A percentile compares a stretch with the other conserved stretches of the same genome.
These are phyloP conservation scores for Sedum album DNA, from an alignment of 164 flowering plant species.

Conservation along the genomic window DNA sequence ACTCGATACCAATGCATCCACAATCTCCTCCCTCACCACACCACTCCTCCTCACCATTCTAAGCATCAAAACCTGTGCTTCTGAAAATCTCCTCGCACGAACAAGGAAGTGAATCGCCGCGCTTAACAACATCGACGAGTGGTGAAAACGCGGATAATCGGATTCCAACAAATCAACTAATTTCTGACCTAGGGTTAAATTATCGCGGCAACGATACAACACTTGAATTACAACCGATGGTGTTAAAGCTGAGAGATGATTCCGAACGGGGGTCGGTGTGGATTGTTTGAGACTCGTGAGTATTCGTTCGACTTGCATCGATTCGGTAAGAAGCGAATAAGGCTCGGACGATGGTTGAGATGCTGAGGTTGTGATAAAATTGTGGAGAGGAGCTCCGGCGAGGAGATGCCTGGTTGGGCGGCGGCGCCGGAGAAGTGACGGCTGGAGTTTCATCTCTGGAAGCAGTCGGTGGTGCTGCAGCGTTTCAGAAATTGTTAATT, in stretches of 20 bases:
- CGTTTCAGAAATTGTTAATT: too few relatives aligned
- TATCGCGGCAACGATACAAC: conserved; percentile 35
- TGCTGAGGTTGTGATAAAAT: neutral
- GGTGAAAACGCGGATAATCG: too few relatives aligned
- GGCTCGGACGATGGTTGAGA: neutral
- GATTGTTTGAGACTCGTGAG: conserved; percentile 31
- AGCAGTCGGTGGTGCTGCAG: neutral
- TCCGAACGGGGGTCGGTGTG: conserved; percentile 15
- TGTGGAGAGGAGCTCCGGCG: neutral
- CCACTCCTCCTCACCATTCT: conserved; percentile 73
- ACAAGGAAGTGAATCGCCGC: conserved; percentile 58
- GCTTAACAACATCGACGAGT: too few relatives aligned
- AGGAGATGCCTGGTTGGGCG: neutral
- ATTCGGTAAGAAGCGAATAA: conserved; percentile 19
- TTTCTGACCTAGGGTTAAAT: conserved; percentile 36
- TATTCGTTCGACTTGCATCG: conserved; percentile 38
- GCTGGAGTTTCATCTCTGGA: conserved; percentile 2
- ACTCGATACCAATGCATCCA: conserved; percentile 44
- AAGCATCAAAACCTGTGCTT: conserved; percentile 72
- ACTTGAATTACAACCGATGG: conserved; percentile 40
- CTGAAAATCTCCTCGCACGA: conserved; percentile 41
- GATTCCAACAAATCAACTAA: too few relatives aligned
- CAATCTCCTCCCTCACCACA: conserved; percentile 47
- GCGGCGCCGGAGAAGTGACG: neutral
- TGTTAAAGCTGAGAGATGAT: conserved; percentile 23